These are phyloP conservation scores for Trapa bicornis DNA, from an alignment of 345 rosid species.

Conservation along the genomic window DNA sequence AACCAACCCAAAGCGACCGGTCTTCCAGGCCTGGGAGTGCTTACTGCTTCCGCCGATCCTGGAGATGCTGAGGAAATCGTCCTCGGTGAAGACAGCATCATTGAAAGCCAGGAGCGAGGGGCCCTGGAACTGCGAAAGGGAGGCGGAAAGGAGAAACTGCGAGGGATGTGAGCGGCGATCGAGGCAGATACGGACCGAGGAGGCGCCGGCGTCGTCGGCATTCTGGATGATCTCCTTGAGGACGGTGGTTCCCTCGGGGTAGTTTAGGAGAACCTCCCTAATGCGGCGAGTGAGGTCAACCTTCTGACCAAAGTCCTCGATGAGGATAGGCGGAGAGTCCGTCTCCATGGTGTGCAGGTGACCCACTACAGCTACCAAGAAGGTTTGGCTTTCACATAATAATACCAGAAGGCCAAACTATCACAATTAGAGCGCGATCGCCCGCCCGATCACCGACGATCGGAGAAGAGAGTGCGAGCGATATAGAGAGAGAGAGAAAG, in stretches of 20 bases:
- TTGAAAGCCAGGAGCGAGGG: slow-evolving; percentile 75
- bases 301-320: slow-evolving; percentile 97
- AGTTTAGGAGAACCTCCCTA: slow-evolving; percentile 85
- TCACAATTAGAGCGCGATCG: slow-evolving; percentile 1
- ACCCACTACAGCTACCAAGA: neutral
- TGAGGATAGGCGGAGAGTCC: slow-evolving; percentile 45
- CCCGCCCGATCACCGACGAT: too few relatives aligned
- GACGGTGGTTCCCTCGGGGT: slow-evolving; percentile 92
- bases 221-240: slow-evolving; percentile 89
- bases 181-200: slow-evolving; percentile 67
- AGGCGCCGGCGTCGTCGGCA: slow-evolving; percentile 95
- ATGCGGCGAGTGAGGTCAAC: slow-evolving; percentile 94
- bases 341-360: slow-evolving; percentile 18
- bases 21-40: slow-evolving; percentile 71
- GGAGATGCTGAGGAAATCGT: slow-evolving; percentile 79
- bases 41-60: slow-evolving; percentile 82
- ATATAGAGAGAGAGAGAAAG: too few relatives aligned
- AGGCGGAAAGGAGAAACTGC: slow-evolving; percentile 43
- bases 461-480: too few relatives aligned
- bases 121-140: slow-evolving; percentile 78
- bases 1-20: slow-evolving; percentile 78
- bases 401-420: neutral
- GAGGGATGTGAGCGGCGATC: slow-evolving; percentile 59
- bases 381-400: neutral
- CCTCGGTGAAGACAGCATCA: slow-evolving; percentile 78